Base-by-base conservation (phyloP, 129 eudicot species). In the Flaveria linearis region DNA sequence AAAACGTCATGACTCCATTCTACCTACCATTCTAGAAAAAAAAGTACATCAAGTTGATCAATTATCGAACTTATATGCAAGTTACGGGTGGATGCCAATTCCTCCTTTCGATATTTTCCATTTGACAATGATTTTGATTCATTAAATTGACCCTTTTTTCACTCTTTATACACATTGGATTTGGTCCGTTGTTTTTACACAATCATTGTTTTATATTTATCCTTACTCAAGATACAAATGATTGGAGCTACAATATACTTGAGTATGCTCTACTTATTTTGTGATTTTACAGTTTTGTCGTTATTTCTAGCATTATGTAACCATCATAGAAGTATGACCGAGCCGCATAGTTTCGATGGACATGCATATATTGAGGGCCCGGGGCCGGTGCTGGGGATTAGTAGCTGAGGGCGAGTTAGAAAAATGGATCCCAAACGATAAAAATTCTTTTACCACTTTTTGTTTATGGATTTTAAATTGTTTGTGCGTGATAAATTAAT, bases 1-100 rank as follows among this genome's bases (percentile, higher is more conserved):
- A 39, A 49, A 49, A 79, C 57, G 50, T 63, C 78, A 62, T 71
- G 49, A 39, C 68, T 57, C 63, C 12, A 64, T 39, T 47, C 60
- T 65, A 79, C 66, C n/a, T 57, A 69, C 30, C 73, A 72, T 79
- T 49, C 8, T 33, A 72, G 46, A 71, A 61, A 78, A 7, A 13
- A 62, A 46, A 57, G 74, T 63, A 79, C 76, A 70, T 71, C 78
- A 72, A 72, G 68, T 79, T 79, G 78, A 79, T 72, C 45, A 60
- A 71, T 58, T 66, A 78, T 78, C 23, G 71, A 61, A 70, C 58
- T 47, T 16, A 33, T 25, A 23, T 66, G 45, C 58, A 63, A 79
- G 26, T 26, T 15, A 52, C 56, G 3, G 73, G 72, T 79, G 78
- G 78, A 72, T 79, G 49, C 67, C 83, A 79, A 72, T 68, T 61